Base-by-base conservation (phyloP, 148 eudicot species). In the Cornus controversa region DNA sequence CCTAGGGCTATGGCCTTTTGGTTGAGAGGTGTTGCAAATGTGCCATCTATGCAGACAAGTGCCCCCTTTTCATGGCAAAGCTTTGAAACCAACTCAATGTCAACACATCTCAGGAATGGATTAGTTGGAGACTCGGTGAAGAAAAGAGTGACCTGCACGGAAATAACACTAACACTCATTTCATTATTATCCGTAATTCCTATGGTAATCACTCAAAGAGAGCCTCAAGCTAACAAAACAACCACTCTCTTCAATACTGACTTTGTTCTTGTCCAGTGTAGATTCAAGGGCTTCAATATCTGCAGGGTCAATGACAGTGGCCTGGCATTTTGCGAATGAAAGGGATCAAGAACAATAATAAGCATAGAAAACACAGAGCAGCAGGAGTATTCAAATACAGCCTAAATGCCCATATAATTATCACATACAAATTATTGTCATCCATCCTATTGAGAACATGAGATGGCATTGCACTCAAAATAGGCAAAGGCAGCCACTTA, bases 101-200 rank as follows among this genome's bases (percentile, higher is more conserved):
- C 98, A 79, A 94, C 93, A 84, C 96, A 91, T 87, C 98, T 90
- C 72, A 94, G 83, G 81, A 94, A 94, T 74, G 98, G 98, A 79
- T 94, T 94, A 66, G 96, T 94, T 64, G 98, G 98, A 78, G 98
- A 94, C 83, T 94, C 98, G 0, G 98, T 91, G 85, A 91, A 93
- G 84, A 90, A 91, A 69, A 93, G 89, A 75, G 84, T 70, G 34
- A 89, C 91, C 91, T 89, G 85, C 72, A 83, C 25, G 27, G 26
- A 70, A 70, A 58, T n/a, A 66, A 23, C 53, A 74, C 70, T 45
- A 16, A 23, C 69, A 69, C 23, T 24, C 60, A 14, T 23, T 50
- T 53, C 26, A 78, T 9, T 18, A 71, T n/a, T 20, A 42, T 28
- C 25, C 9, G 8, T 26, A 8, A 29, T 20, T 26, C 9, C n/a